Conservation (phyloP, 2,329 filamentous ascomycete genomes). For the Bipolaris oryzae region DNA sequence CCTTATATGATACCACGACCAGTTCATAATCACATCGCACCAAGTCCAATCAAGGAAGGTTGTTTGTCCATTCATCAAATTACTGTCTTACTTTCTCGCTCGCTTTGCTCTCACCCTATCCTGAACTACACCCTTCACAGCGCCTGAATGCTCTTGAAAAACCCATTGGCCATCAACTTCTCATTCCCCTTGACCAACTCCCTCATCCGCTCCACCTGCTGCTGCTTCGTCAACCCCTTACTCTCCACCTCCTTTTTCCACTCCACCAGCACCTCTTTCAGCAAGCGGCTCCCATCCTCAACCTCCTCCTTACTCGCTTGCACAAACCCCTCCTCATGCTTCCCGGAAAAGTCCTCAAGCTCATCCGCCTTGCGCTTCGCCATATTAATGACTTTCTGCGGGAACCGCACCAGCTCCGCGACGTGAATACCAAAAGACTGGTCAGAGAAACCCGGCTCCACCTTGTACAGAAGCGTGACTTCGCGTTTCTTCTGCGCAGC, state of each 20-base stretch:
- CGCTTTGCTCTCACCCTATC: background rate
- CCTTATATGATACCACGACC: background rate
- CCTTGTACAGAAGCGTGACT: conserved; percentile 95
- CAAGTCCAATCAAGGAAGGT: background rate
- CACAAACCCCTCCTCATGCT: conserved; percentile 64
- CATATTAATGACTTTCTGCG: conserved; percentile 97
- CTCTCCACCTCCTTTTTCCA: conserved; percentile 83
- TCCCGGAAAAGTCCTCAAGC: conserved; percentile 90
- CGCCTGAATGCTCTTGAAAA: conserved; percentile 67
- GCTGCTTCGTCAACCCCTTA: conserved; percentile 59
- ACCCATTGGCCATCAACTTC: conserved; percentile 66
- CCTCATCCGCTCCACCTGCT: conserved; percentile 79
- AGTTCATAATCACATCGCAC: background rate
- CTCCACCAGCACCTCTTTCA: conserved; percentile 80
- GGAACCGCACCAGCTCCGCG: conserved; percentile 93
- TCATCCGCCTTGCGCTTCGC: conserved; percentile 99
- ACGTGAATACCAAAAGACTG: conserved; percentile 99
- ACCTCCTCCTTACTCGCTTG: conserved; percentile 76
- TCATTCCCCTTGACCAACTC: conserved; percentile 78
- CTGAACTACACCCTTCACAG: conserved; percentile 35
- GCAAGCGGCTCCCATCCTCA: conserved; percentile 80
- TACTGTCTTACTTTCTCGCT: conserved; percentile 2
- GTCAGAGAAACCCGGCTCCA: conserved; percentile 92
- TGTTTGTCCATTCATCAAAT: background rate
- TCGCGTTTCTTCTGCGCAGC: conserved; percentile 61